phyloP scores from a whole-genome alignment of 805 yeast species.

The Kazachstania kunashirensis region DNA sequence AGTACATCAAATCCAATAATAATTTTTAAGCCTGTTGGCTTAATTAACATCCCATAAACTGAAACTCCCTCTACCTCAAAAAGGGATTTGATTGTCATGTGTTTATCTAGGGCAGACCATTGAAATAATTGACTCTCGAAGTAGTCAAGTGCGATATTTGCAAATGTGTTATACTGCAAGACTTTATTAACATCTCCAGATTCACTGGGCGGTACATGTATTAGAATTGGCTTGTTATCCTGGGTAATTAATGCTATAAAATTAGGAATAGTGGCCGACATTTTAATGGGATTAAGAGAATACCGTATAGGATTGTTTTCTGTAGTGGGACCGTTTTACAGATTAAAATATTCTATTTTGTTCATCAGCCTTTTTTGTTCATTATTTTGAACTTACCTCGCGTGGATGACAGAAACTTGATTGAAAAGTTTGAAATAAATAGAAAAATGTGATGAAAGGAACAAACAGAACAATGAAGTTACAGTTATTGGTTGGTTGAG shows the following conservation, averaged over 20 bases:
- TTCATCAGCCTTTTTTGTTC: no score
- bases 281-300: no score
- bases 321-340: no score
- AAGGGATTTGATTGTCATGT: constrained; percentile 14
- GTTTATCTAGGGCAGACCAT: constrained; percentile 14
- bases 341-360: no score
- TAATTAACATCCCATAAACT: constrained; percentile 24
- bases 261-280: constrained; percentile 5
- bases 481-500: no score
- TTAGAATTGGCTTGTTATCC: constrained; percentile 20
- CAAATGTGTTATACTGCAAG: constrained; percentile 25
- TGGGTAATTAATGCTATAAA: constrained; percentile 23
- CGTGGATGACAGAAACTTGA: no score
- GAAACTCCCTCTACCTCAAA: constrained; percentile 24
- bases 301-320: no score
- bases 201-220: constrained; percentile 15
- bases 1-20: constrained; percentile 19
- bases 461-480: no score
- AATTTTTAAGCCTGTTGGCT: constrained; percentile 25
- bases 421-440: no score
- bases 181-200: constrained; percentile 15
- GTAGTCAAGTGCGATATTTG: constrained; percentile 28
- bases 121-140: constrained; percentile 23
- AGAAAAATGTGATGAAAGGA: no score
- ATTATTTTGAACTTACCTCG: no score